These are phyloP conservation scores for Gomphus bonarii DNA, from an alignment of 1,284 basidiomycete genomes.

Conservation along the genomic window DNA sequence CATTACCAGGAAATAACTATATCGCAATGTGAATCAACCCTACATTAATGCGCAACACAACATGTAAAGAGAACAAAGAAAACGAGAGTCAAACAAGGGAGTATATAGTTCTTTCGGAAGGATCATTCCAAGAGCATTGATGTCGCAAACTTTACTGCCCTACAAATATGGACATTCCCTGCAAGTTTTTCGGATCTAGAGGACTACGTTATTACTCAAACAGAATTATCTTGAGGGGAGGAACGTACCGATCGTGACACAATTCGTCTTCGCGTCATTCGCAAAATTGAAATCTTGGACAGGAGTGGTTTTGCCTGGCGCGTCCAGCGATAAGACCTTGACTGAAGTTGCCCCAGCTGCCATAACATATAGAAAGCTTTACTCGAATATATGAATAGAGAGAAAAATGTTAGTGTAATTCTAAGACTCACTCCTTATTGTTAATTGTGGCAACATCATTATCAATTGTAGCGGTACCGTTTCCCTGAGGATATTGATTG, in stretches of 20 bases:
- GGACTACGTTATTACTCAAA: not conserved
- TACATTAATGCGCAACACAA: too few relatives aligned
- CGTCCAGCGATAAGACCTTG: conserved; percentile 31
- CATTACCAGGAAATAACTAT: too few relatives aligned
- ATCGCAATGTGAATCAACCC: too few relatives aligned
- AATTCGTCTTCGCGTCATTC: conserved; percentile 26
- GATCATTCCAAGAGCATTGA: not conserved
- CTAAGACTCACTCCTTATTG: conserved; percentile 31
- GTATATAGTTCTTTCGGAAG: not conserved
- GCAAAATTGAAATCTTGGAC: conserved; percentile 32
- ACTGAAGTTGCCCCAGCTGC: conserved; percentile 30
- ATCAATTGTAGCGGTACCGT: conserved; percentile 34
- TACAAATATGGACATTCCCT: conserved; percentile 33
- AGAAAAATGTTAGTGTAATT: not conserved
- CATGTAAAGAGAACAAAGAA: not conserved
- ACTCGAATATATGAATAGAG: not conserved
- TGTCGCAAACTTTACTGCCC: not conserved
- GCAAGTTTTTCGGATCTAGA: conserved; percentile 29
- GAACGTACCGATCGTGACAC: conserved; percentile 22
- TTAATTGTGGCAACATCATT: conserved; percentile 33
- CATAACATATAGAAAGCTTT: conserved; percentile 36
- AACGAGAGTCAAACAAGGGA: not conserved
- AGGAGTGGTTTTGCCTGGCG: conserved; percentile 27
- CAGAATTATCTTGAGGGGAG: not conserved
- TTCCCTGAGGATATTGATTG: conserved; percentile 33